phyloP scores from a whole-genome alignment of 2,329 filamentous ascomycete species.

The Paecilomyces niveus region DNA sequence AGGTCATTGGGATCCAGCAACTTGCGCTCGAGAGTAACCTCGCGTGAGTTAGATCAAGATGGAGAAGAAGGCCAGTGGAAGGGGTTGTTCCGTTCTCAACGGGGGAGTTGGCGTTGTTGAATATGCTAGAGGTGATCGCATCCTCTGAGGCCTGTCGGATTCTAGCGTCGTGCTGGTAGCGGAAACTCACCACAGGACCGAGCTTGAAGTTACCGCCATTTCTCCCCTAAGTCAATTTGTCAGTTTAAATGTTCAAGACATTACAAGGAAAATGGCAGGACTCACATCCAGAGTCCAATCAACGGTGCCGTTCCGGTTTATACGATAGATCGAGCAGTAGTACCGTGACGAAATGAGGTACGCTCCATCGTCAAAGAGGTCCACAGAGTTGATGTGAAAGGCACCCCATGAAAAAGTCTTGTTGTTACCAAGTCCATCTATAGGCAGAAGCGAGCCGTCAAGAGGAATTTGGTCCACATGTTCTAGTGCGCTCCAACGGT shows the following conservation, averaged over 20 bases:
- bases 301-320: conserved; percentile 2
- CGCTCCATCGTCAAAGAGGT: conserved; percentile 4
- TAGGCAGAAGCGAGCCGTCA: not conserved
- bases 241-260: not conserved
- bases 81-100: not conserved
- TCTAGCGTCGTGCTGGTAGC: conserved; percentile 6
- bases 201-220: conserved; percentile 10
- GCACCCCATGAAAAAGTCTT: conserved; percentile 6
- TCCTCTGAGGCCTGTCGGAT: not conserved
- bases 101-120: conserved; percentile 5
- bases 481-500: conserved; percentile 27
- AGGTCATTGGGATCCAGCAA: not conserved
- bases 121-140: conserved; percentile 1
- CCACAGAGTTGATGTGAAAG: conserved; percentile 7
- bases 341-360: conserved; percentile 7
- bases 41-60: conserved; percentile 5
- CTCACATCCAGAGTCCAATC: conserved; percentile 7
- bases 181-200: conserved; percentile 4
- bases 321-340: conserved; percentile 2
- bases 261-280: not conserved
- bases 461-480: conserved; percentile 19
- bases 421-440: not conserved
- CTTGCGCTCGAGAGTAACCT: conserved; percentile 2
- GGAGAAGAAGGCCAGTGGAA: conserved; percentile 4
- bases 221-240: conserved; percentile 3